phyloP scores from a whole-genome alignment of 305 asterid genomes.

The Ajuga reptans region DNA sequence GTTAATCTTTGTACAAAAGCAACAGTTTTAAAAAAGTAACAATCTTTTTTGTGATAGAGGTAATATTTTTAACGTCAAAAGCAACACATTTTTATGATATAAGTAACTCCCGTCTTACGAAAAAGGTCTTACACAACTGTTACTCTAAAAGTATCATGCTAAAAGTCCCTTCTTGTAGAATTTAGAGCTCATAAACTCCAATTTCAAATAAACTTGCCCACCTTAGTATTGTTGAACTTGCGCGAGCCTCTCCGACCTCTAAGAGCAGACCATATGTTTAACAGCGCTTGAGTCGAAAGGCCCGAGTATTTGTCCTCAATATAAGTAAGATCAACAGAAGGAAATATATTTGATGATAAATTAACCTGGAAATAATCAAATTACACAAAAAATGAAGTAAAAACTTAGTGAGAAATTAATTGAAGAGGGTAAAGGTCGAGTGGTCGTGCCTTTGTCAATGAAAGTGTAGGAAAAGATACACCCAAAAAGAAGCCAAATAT shows the following conservation, averaged over 20 bases:
- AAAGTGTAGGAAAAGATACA: conserved; percentile 61
- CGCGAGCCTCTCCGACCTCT: conserved; percentile 44
- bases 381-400: background rate
- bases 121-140: too few species aligned
- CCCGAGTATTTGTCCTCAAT: conserved; percentile 77
- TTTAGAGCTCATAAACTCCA: background rate
- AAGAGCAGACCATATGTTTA: conserved; percentile 69
- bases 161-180: background rate
- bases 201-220: conserved; percentile 7
- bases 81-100: too few species aligned
- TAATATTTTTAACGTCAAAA: too few species aligned
- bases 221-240: conserved; percentile 45
- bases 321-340: conserved; percentile 54
- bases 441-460: conserved; percentile 61
- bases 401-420: background rate
- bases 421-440: background rate
- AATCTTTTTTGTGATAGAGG: too few species aligned
- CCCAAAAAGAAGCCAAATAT: conserved; percentile 78
- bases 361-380: conserved; percentile 39
- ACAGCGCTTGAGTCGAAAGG: conserved; percentile 66
- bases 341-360: conserved; percentile 42
- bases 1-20: too few species aligned
- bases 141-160: background rate
- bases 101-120: too few species aligned
- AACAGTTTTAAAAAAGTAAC: too few species aligned